Percentiles rank a stretch among this genome's conserved stretches.
Evolutionary conservation across 129 eudicot genomes (phyloP).

Genomic region (sunflower (Helianthus annuus)): DNA sequence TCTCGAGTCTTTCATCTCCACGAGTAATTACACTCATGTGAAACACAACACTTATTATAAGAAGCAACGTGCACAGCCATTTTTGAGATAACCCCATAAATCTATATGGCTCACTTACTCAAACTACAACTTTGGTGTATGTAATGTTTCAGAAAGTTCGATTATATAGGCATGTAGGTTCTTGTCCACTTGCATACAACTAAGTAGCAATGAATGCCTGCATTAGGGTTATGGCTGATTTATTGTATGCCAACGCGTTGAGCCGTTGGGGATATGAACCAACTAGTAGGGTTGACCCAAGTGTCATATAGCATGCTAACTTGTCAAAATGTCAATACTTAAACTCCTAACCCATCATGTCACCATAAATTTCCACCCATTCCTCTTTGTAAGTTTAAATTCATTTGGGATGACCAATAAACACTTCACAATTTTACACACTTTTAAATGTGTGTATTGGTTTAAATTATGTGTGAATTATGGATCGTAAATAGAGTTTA

Average conservation of each 20-base stretch:
- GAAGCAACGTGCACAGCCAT: constrained; percentile 40
- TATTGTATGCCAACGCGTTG: constrained; percentile 29
- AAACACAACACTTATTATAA: constrained; percentile 37
- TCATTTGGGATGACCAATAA: neutral
- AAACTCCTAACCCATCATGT: constrained; percentile 3
- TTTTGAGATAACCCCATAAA: constrained; percentile 38
- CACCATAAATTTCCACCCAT: neutral
- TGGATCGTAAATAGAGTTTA: no score
- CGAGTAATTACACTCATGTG: constrained; percentile 32
- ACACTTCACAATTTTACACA: neutral
- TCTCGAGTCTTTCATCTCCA: constrained; percentile 34
- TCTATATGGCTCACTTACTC: constrained; percentile 1
- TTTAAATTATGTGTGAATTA: neutral
- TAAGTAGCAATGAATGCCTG: constrained; percentile 23
- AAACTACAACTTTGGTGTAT: constrained; percentile 10
- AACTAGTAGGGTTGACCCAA: neutral
- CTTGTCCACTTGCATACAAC: constrained; percentile 30
- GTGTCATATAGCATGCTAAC: neutral
- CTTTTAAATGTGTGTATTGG: neutral
- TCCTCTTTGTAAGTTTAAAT: neutral
- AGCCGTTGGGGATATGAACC: constrained; percentile 13
- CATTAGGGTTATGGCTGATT: constrained; percentile 14
- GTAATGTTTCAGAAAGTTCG: constrained; percentile 1
- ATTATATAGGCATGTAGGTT: constrained; percentile 19
- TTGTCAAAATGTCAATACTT: neutral